These are phyloP conservation scores for Blastobotrys indianensis DNA, from an alignment of 1,139 yeast species.

Conservation along the genomic window DNA sequence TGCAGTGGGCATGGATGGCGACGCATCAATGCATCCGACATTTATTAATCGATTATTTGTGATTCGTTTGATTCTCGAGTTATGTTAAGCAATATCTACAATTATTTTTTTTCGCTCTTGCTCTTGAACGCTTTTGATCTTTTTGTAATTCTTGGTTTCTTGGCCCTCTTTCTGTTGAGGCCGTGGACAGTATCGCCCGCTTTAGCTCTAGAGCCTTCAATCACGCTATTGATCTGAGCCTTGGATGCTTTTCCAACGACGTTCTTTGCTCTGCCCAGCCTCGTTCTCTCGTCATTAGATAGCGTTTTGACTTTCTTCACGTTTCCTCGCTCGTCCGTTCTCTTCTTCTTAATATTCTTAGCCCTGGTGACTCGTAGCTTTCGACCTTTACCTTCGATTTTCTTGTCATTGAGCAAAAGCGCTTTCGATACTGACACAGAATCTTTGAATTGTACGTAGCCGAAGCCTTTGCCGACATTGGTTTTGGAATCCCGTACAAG, in stretches of 20 bases:
- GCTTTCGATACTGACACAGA: conserved; percentile 79
- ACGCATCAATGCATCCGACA: too few relatives aligned
- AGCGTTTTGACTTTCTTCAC: conserved; percentile 25
- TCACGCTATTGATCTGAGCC: conserved; percentile 50
- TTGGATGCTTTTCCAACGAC: conserved; percentile 77
- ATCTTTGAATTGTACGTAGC: conserved; percentile 87
- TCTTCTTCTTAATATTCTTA: conserved; percentile 50
- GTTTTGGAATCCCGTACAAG: conserved; percentile 88
- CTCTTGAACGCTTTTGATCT: conserved; percentile 55
- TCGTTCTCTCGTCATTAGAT: conserved; percentile 53
- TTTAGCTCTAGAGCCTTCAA: conserved; percentile 81
- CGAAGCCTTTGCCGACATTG: conserved; percentile 95
- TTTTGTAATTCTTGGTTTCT: conserved; percentile 63
- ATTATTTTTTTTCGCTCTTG: conserved; percentile 1
- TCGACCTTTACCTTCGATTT: conserved; percentile 49
- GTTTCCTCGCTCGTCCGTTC: conserved; percentile 28
- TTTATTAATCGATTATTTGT: too few relatives aligned
- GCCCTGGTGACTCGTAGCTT: conserved; percentile 77
- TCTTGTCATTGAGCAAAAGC: conserved; percentile 66
- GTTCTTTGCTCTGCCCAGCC: conserved; percentile 70
- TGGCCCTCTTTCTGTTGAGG: conserved; percentile 24
- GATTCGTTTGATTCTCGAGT: too few relatives aligned
- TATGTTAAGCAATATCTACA: too few relatives aligned
- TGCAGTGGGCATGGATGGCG: too few relatives aligned
- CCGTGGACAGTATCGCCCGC: conserved; percentile 51